phyloP scores from a whole-genome alignment of 257 asterid genomes.

The Solanum chilense region DNA sequence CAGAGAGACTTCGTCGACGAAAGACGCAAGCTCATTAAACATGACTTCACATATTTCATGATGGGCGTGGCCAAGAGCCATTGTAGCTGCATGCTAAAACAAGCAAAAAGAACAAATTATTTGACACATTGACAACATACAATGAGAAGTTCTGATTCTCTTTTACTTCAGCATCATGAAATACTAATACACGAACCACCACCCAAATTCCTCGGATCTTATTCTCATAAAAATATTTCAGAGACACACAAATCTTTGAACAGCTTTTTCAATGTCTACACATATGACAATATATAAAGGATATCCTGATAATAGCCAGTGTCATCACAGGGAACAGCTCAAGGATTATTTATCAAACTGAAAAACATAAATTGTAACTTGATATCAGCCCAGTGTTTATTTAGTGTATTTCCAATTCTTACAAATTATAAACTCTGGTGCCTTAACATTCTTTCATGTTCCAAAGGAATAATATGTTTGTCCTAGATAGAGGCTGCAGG shows the following conservation, averaged over 20 bases:
- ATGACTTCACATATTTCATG: constrained; percentile 90
- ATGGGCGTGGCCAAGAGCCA: constrained; percentile 99
- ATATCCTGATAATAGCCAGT: background rate
- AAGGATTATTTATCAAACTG: background rate
- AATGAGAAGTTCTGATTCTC: background rate
- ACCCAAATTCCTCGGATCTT: background rate
- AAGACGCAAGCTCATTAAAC: constrained; percentile 94
- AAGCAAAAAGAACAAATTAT: background rate
- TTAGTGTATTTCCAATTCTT: background rate
- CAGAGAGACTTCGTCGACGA: constrained; percentile 81
- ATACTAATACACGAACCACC: background rate
- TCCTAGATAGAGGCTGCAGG: background rate
- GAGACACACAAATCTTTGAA: background rate
- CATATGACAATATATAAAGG: background rate
- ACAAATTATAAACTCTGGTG: background rate
- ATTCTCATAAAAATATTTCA: background rate
- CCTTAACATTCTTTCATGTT: background rate
- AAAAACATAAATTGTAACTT: background rate
- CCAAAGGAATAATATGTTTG: background rate
- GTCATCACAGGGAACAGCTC: background rate
- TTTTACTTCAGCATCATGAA: background rate
- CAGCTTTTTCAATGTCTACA: background rate
- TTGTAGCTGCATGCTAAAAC: constrained; percentile 87
- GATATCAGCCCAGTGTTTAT: background rate
- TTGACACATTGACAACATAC: background rate